Conservation (phyloP, 2,329 filamentous ascomycete genomes). For the Amphichorda felina region DNA sequence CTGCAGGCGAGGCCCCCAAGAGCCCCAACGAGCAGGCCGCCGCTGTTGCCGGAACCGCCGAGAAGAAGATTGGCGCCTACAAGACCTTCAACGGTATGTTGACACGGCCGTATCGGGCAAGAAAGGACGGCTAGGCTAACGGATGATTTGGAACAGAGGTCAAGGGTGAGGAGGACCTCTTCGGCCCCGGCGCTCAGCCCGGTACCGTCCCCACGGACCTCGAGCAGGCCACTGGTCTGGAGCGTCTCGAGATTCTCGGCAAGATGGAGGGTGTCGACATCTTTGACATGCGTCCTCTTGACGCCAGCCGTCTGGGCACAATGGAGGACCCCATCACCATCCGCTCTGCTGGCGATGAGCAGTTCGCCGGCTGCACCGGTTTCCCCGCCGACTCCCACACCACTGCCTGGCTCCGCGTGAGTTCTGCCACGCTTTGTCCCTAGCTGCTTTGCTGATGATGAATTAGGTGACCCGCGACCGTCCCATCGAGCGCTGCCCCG, state of each 20-base stretch:
- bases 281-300: slow-evolving; percentile 96
- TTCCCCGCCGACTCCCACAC: slow-evolving; percentile 84
- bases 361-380: slow-evolving; percentile 94
- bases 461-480: slow-evolving; percentile 74
- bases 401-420: slow-evolving; percentile 82
- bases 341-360: slow-evolving; percentile 87
- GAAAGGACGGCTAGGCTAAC: not conserved
- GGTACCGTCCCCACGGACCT: slow-evolving; percentile 88
- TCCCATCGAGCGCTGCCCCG: slow-evolving; percentile 86
- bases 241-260: slow-evolving; percentile 96
- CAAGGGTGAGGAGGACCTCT: slow-evolving; percentile 68
- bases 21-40: slow-evolving; percentile 22
- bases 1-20: slow-evolving; percentile 24
- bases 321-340: slow-evolving; percentile 83
- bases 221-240: slow-evolving; percentile 92
- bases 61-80: slow-evolving; percentile 33
- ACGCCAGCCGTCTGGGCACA: slow-evolving; percentile 84
- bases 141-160: slow-evolving; percentile 50
- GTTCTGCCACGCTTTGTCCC: too few species aligned
- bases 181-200: slow-evolving; percentile 67
- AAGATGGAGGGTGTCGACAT: slow-evolving; percentile 98
- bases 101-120: not conserved
- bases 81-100: slow-evolving; percentile 35
- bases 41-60: slow-evolving; percentile 22
- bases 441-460: slow-evolving; percentile 5